Evolutionary conservation across 176 grass and related monocot genomes (phyloP).

Genomic region (Cymbopogon citratus): DNA sequence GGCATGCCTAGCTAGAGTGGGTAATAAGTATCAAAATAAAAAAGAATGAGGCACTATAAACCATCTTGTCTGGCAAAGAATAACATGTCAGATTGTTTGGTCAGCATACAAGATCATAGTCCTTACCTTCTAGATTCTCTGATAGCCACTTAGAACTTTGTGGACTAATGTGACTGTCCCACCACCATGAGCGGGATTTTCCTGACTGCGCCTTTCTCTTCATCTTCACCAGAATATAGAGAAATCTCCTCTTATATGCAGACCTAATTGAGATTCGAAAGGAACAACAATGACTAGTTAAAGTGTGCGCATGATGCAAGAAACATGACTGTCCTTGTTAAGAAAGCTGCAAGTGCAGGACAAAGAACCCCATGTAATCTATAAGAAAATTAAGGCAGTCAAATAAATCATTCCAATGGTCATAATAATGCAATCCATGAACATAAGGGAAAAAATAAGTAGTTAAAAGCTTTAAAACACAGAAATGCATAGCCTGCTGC

Average conservation of each 20-base stretch:
- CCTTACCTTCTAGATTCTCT: slow-evolving; percentile 71
- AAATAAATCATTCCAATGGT: neutral
- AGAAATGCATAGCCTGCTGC: neutral
- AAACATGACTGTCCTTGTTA: slow-evolving; percentile 1
- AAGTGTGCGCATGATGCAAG: neutral
- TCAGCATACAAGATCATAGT: neutral
- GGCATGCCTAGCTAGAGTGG: neutral
- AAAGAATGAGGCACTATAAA: neutral
- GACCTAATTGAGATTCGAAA: slow-evolving; percentile 21
- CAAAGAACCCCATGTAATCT: neutral
- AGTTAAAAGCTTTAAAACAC: neutral
- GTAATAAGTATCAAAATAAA: slow-evolving; percentile 3
- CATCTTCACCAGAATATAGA: slow-evolving; percentile 38
- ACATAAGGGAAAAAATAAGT: neutral
- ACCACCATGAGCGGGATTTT: slow-evolving; percentile 80
- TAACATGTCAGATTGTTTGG: neutral
- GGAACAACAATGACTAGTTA: slow-evolving; percentile 7
- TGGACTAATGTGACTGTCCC: slow-evolving; percentile 69
- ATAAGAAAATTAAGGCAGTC: neutral
- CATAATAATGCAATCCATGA: slow-evolving; percentile 3
- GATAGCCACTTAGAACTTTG: slow-evolving; percentile 83
- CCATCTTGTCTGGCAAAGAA: neutral
- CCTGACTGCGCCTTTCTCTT: slow-evolving; percentile 37
- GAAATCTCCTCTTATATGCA: slow-evolving; percentile 3
- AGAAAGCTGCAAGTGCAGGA: neutral